Evolutionary conservation across 2,329 filamentous ascomycete genomes (phyloP).

Genomic region (Botrytis pseudocinerea): DNA sequence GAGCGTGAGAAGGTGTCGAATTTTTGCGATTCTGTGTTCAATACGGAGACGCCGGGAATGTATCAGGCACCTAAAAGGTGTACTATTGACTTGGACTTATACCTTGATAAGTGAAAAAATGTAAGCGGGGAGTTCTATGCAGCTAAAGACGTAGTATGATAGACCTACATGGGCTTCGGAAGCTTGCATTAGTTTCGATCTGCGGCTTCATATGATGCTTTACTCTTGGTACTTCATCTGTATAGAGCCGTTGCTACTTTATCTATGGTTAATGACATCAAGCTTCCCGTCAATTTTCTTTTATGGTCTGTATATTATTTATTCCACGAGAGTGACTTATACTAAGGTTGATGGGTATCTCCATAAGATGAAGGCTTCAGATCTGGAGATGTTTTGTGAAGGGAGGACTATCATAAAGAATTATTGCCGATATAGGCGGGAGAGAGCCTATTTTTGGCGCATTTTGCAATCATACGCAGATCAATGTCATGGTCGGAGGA

Average conservation of each 20-base stretch:
- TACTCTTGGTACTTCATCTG: background rate
- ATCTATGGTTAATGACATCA: background rate
- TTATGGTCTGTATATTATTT: background rate
- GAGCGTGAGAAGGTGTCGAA: background rate
- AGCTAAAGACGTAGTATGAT: too few relatives aligned
- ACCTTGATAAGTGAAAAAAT: background rate
- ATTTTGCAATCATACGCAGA: background rate
- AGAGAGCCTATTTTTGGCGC: background rate
- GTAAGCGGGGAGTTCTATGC: background rate
- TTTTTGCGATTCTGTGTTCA: background rate
- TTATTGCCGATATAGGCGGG: background rate
- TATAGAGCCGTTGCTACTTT: background rate
- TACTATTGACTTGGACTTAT: background rate
- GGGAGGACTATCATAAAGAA: background rate
- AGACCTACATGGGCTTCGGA: background rate
- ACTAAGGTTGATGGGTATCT: background rate
- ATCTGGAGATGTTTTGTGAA: background rate
- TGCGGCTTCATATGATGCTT: background rate
- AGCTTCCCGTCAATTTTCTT: background rate
- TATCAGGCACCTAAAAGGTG: background rate
- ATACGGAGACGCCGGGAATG: background rate
- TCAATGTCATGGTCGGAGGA: background rate
- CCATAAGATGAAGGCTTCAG: background rate
- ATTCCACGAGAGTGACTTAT: background rate
- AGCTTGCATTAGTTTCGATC: background rate